Base-by-base conservation (phyloP, 2,329 filamentous ascomycete species). In the Metarhizium anisopliae region DNA sequence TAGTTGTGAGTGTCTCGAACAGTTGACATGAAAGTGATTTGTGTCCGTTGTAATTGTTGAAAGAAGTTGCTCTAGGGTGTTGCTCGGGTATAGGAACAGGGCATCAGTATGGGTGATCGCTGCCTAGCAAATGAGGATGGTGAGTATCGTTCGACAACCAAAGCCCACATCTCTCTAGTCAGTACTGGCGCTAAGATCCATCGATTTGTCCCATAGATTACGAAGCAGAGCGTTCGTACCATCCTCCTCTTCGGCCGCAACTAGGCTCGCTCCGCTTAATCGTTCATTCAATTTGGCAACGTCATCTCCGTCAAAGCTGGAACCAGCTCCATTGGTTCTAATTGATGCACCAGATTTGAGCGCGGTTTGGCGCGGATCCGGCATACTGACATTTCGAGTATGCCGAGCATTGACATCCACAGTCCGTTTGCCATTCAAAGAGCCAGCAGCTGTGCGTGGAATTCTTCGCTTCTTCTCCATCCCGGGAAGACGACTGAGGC, bases 121-220 rank as follows among this genome's bases (percentile, higher is more conserved):
- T 36, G 3, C 35, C 13, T 13, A 36, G 13, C 13, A 36, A 36
- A 13, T 25, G 25, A 25, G 25, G 25, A 25, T 25, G 4, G 25
- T 25, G 25, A 25, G 25, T 25, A 25, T 25, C 25, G 25, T 25
- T 25, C 25, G 25, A 35, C 38, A 40, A 40, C 11, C 13, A 13
- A 40, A 45, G n/a, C 10, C 42, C 10, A 16, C 18, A 6, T 6
- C 52, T 30, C 1, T 53, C 56, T 51, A 67, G 42, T 66, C 63
- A 11, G 64, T 62, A 62, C 81, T 84, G 32, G 77, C 77, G 62
- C 79, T 79, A 56, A 84, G 68, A 62, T 84, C 80, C 66, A 76
- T 71, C 51, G 74, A 79, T 72, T 81, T 84, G 50, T 85, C 82
- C 83, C 83, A 86, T 51, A 86, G 67, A 59, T 79, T 80, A 55